These are phyloP conservation scores for Claviceps sp. DNA, from an alignment of 2,329 filamentous ascomycete species.

Conservation along the genomic window DNA sequence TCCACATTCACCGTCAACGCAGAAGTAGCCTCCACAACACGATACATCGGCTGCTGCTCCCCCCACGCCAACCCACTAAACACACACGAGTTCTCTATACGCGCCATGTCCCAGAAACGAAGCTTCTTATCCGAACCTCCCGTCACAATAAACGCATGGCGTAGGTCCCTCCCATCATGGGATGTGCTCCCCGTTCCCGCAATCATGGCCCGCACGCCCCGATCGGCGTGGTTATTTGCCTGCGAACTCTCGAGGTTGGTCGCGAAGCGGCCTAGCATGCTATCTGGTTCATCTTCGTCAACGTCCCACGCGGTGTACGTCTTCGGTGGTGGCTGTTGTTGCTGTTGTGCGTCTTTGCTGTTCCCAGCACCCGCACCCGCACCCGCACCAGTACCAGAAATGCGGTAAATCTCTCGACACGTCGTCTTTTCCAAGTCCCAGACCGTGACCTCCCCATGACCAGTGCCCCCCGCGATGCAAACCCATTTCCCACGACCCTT, in stretches of 20 bases:
- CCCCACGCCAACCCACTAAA: conserved; percentile 65
- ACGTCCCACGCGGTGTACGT: conserved; percentile 74
- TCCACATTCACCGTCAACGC: conserved; percentile 56
- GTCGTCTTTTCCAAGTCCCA: conserved; percentile 90
- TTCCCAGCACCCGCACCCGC: too few relatives aligned
- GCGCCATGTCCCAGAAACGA: conserved; percentile 81
- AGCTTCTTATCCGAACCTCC: conserved; percentile 83
- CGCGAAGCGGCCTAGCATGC: conserved; percentile 76
- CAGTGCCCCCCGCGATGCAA: conserved; percentile 78
- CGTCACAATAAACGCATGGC: conserved; percentile 73
- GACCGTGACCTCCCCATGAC: conserved; percentile 76
- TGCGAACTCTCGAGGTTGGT: conserved; percentile 53
- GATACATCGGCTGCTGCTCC: conserved; percentile 62
- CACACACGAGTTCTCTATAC: conserved; percentile 63
- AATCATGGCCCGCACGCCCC: conserved; percentile 62
- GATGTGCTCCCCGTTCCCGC: conserved; percentile 55
- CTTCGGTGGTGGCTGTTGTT: conserved; percentile 35
- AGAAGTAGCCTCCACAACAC: conserved; percentile 46
- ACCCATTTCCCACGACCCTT: conserved; percentile 73
- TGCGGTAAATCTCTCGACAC: conserved; percentile 82
- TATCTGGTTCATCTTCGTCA: conserved; percentile 77
- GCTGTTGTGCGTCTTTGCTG: background rate
- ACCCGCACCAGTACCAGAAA: conserved; percentile 11
- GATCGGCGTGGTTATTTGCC: conserved; percentile 36
- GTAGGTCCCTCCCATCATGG: conserved; percentile 56